phyloP scores from a whole-genome alignment of 202 grass and related monocot species.

The Panicum virgatum region DNA sequence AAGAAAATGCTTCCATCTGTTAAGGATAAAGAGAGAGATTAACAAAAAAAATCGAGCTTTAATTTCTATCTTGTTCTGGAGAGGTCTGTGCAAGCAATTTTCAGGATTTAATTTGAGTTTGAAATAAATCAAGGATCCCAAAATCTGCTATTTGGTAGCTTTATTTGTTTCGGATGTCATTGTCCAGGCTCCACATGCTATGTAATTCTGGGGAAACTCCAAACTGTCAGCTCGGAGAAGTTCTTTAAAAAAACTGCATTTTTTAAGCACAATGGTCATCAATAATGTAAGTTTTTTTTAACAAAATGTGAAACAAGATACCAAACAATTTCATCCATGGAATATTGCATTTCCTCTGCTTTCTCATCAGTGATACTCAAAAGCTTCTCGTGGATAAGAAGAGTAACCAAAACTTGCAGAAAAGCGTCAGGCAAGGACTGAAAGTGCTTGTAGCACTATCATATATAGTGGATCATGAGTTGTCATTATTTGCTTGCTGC shows the following conservation, averaged over 20 bases:
- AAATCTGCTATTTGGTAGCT: not conserved
- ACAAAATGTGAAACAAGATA: not conserved
- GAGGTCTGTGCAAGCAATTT: not conserved
- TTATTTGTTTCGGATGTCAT: too few species aligned
- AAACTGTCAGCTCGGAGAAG: not conserved
- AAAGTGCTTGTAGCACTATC: constrained; percentile 39
- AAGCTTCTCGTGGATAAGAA: constrained; percentile 25
- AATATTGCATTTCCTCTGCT: not conserved
- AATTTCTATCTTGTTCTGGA: not conserved
- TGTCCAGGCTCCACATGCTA: not conserved
- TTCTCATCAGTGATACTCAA: not conserved
- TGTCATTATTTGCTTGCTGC: constrained; percentile 13
- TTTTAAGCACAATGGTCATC: not conserved
- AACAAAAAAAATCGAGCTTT: not conserved
- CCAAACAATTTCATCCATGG: not conserved
- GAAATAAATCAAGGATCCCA: not conserved
- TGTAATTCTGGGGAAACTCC: not conserved
- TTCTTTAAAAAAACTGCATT: not conserved
- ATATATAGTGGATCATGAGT: constrained; percentile 34
- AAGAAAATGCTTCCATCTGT: not conserved
- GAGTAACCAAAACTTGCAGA: not conserved
- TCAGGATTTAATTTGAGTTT: not conserved
- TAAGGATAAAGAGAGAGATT: not conserved
- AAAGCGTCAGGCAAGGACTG: not conserved
- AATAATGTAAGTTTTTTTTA: not conserved